A percentile compares a stretch with the other conserved stretches of the same genome.
phyloP scores from a whole-genome alignment of 495 filamentous ascomycete genomes.

The Xylaria grammica region DNA sequence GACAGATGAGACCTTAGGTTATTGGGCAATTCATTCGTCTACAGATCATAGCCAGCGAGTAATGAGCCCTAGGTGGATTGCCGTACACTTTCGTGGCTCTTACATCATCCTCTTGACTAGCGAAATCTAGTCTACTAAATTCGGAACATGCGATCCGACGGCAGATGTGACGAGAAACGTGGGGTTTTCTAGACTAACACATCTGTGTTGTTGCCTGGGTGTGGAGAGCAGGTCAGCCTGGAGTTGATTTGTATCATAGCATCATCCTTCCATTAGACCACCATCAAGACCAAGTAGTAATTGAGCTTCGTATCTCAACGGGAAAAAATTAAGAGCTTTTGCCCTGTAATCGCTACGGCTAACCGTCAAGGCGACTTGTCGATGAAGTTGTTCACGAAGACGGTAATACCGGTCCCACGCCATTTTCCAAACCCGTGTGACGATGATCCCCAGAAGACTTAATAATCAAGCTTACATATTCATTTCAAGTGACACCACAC shows the following conservation, averaged over 20 bases:
- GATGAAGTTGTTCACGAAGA: no score
- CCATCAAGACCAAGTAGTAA: constrained; percentile 22
- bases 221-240: constrained; percentile 6
- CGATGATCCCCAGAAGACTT: no score
- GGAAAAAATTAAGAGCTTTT: neutral
- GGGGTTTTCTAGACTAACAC: neutral
- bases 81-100: neutral
- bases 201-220: neutral
- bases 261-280: constrained; percentile 21
- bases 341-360: neutral
- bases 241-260: constrained; percentile 24
- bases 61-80: neutral
- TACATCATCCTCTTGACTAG: constrained; percentile 2
- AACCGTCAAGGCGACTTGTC: neutral
- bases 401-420: no score
- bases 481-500: no score
- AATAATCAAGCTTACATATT: no score
- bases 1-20: neutral
- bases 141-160: neutral
- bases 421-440: no score
- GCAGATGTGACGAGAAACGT: neutral
- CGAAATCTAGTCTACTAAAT: constrained; percentile 16
- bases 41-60: neutral
- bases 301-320: constrained; percentile 16
- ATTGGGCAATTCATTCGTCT: neutral